Conservation (phyloP, 495 filamentous ascomycete genomes). For the Pseudevernia furfuracea region DNA sequence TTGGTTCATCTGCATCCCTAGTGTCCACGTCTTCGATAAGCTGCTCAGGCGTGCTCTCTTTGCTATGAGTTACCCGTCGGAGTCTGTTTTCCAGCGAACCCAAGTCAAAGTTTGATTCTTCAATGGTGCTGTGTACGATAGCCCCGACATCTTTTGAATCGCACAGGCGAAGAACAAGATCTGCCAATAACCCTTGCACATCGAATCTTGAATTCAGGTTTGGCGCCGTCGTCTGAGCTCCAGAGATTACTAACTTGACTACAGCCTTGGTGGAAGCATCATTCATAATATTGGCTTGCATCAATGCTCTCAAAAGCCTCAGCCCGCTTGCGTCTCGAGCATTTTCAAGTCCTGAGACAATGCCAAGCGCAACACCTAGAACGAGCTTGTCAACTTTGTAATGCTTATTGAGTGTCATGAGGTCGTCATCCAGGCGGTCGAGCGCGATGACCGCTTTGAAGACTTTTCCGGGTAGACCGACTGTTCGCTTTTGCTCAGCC, state of each 20-base stretch:
- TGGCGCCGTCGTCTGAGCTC: conserved; percentile 36
- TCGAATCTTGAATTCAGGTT: conserved; percentile 31
- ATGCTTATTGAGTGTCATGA: conserved; percentile 55
- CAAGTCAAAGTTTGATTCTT: conserved; percentile 56
- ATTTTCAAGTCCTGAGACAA: conserved; percentile 55
- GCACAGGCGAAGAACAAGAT: conserved; percentile 53
- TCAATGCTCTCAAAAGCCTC: conserved; percentile 49
- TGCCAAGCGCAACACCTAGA: conserved; percentile 61
- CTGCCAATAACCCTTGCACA: conserved; percentile 54
- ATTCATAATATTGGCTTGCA: conserved; percentile 53
- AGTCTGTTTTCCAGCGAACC: conserved; percentile 63
- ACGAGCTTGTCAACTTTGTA: conserved; percentile 65
- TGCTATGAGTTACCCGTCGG: conserved; percentile 53
- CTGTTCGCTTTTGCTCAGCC: conserved; percentile 60
- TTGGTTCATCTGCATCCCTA: conserved; percentile 35
- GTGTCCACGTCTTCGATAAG: conserved; percentile 47
- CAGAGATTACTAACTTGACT: conserved; percentile 52
- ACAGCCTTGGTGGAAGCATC: conserved; percentile 53
- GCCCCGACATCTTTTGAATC: conserved; percentile 44
- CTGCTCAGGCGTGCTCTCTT: conserved; percentile 27
- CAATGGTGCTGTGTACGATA: conserved; percentile 34
- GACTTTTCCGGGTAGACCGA: conserved; percentile 53
- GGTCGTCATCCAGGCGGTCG: conserved; percentile 46
- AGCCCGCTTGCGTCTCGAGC: conserved; percentile 52
- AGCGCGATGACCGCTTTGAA: conserved; percentile 61